phyloP scores from a whole-genome alignment of 108 stramenopile species.

The Nannochloropsis oceanica region DNA sequence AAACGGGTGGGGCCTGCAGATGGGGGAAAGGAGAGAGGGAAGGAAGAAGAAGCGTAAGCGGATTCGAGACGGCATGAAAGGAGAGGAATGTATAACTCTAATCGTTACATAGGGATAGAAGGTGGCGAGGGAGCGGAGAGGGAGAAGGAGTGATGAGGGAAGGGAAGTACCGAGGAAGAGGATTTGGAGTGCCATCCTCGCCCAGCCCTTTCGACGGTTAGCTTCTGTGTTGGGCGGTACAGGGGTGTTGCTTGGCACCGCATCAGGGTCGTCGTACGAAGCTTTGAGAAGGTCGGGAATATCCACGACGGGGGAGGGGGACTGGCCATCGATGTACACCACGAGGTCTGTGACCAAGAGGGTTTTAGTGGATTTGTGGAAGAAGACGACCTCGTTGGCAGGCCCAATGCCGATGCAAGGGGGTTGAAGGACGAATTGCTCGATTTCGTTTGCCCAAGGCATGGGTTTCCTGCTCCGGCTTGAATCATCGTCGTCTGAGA shows the following conservation, averaged over 20 bases:
- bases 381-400: constrained; percentile 60
- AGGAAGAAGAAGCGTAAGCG: too few species aligned
- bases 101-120: too few species aligned
- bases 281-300: neutral
- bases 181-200: constrained; percentile 1
- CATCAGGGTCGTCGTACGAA: neutral
- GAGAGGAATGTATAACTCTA: too few species aligned
- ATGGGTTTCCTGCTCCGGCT: neutral
- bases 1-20: neutral
- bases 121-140: too few species aligned
- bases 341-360: constrained; percentile 67
- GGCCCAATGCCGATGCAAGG: constrained; percentile 13
- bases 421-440: constrained; percentile 4
- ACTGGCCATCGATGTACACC: neutral
- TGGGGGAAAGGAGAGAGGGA: too few species aligned
- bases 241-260: neutral
- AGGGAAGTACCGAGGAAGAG: neutral
- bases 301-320: neutral
- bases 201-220: neutral
- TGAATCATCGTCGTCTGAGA: neutral
- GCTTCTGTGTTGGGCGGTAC: neutral
- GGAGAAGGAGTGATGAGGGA: too few species aligned
- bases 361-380: constrained; percentile 56
- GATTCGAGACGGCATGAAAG: too few species aligned
- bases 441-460: constrained; percentile 18